Base-by-base conservation (phyloP, 2,329 filamentous ascomycete genomes). In the Cordyceps fumosorosea region DNA sequence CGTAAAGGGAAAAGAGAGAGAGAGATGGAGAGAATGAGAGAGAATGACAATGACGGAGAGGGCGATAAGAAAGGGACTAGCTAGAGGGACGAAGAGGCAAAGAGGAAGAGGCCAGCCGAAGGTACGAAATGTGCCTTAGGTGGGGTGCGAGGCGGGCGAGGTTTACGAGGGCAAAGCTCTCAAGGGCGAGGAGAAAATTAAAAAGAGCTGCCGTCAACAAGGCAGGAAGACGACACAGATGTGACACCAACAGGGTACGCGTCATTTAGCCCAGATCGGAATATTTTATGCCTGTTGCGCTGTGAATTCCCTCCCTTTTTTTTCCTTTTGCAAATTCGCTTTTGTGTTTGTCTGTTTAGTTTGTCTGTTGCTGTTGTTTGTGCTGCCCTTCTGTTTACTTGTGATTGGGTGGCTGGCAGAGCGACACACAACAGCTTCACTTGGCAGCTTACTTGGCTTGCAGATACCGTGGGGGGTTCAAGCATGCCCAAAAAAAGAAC, bases 341-440 rank as follows among this genome's bases (percentile, higher is more conserved):
- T 29, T 44, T 53, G n/a, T 3, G 24, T 45, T 47, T n/a, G n/a
- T 18, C n/a, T n/a, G n/a, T 47, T 7, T 40, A 3, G 22, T 42
- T 26, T 37, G 34, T 37, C 44, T 7, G 44, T 32, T 34, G 52
- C 53, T n/a, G n/a, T n/a, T n/a, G n/a, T 37, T 60, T 60, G 40
- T 54, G 57, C 37, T 37, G 57, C 50, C 40, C 26, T 40, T 20
- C 18, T 60, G 57, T 60, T 60, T 60, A 60, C 57, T 60, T 60
- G 6, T 26, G 2, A 40, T 53, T 24, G 26, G 34, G 22, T 52
- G 48, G 45, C 22, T 52, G 48, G 34, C 47, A 29, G 56, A 50
- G 56, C 47, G 47, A 52, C 56, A 42, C 56, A 40, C 24, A 10
- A 5, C 22, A 29, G 56, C 56, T 50, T 29, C 14, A 20, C 42